Conservation (phyloP, 345 rosid genomes). For the Eucalyptus polybractea region DNA sequence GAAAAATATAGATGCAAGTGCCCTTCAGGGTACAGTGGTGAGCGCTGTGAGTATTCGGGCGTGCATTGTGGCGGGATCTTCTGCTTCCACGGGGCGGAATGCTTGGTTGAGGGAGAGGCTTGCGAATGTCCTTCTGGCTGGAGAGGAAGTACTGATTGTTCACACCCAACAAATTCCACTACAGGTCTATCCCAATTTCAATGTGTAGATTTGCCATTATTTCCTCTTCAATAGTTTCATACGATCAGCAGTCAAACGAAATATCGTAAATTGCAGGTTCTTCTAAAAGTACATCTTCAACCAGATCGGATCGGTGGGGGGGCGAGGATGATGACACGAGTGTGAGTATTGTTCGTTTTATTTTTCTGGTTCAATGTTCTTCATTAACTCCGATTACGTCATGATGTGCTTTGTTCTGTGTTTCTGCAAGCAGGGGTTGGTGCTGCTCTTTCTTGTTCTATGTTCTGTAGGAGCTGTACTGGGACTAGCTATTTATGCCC, state of each 20-base stretch:
- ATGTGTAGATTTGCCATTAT: not conserved
- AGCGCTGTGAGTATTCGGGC: conserved; percentile 2
- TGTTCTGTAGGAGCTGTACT: conserved; percentile 14
- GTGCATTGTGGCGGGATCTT: conserved; percentile 5
- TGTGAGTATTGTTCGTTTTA: not conserved
- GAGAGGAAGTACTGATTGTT: conserved; percentile 17
- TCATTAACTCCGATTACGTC: not conserved
- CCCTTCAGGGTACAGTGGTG: conserved; percentile 3
- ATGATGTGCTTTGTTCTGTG: not conserved
- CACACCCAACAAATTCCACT: not conserved
- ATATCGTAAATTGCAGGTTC: not conserved
- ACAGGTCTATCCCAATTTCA: not conserved
- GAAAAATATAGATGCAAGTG: conserved; percentile 14
- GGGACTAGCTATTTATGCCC: conserved; percentile 1
- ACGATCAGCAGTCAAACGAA: not conserved
- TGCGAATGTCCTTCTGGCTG: conserved; percentile 6
- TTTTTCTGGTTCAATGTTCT: not conserved
- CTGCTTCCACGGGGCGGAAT: conserved; percentile 10
- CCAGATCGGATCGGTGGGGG: not conserved
- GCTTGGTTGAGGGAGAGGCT: not conserved
- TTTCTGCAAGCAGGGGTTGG: not conserved
- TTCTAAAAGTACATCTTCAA: not conserved
- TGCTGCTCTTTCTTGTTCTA: not conserved
- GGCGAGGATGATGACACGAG: not conserved
- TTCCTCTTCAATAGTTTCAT: not conserved